phyloP scores from a whole-genome alignment of 2,329 filamentous ascomycete species.

The Cercospora sp. region DNA sequence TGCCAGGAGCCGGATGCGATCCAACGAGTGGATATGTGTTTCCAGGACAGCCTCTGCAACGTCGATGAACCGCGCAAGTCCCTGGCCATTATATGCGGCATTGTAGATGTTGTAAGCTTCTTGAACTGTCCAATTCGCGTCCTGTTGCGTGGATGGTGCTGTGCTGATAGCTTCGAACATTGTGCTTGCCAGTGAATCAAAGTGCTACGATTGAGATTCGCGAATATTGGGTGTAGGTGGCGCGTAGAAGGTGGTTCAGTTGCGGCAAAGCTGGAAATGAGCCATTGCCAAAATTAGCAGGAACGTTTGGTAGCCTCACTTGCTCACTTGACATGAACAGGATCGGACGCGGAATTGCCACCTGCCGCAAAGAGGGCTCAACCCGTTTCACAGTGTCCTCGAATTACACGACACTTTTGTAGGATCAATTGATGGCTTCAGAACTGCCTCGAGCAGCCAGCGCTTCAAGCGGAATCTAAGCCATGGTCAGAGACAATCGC shows the following conservation, averaged over 20 bases:
- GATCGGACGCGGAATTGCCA: not conserved
- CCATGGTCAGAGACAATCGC: not conserved
- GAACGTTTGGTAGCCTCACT: not conserved
- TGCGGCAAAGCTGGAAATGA: not conserved
- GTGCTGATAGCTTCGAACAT: not conserved
- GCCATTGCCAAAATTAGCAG: not conserved
- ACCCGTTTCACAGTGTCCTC: not conserved
- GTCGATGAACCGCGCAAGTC: not conserved
- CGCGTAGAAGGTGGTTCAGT: not conserved
- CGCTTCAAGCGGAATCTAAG: not conserved
- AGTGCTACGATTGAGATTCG: not conserved
- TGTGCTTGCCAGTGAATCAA: not conserved
- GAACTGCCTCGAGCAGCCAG: not conserved
- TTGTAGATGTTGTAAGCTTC: not conserved
- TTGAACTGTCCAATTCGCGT: not conserved
- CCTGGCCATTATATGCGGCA: not conserved
- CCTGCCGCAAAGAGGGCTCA: not conserved
- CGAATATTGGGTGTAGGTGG: not conserved
- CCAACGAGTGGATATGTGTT: not conserved
- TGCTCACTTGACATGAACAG: not conserved
- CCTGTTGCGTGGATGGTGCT: not conserved
- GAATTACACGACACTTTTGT: not conserved
- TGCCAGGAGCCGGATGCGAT: not conserved
- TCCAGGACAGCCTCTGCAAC: not conserved
- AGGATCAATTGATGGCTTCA: not conserved